Evolutionary conservation across 768 basidiomycete genomes (phyloP), one percentile per base, ranked within the genome.

Genomic region (Holtermanniella nyarrowii): DNA sequence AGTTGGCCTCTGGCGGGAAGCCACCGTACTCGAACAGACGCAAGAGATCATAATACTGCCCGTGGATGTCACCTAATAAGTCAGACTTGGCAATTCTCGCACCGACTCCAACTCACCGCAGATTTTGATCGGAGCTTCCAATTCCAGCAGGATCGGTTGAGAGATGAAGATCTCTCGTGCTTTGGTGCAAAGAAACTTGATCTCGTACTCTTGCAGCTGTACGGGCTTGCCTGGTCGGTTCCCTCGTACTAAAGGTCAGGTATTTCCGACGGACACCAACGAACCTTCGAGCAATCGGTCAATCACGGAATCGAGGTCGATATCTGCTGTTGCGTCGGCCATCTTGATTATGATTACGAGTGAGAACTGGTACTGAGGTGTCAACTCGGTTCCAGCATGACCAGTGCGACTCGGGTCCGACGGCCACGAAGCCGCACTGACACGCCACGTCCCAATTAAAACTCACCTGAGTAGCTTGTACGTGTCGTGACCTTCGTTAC

Each of bases 111-210:
- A 77, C 88, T 63, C 59, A 93, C 93, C 93, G 71, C 95, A 97
- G 73, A 99, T 99, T 82, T 99, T 99, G 77, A 99, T 97, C 62
- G 93, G 93, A 47, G 93, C 95, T 74, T 97, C 95, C 61, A 97
- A 78, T 76, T 97, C 93, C 72, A 97, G 80, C 55, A 97, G 77
- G 72, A 97, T 96, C 56, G 93, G 93, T 72, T 99, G 93, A 75
- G 87, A 88, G 76, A 99, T 96, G 77, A 99, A 96, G 70, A 99
- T 96, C 76, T 99, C 95, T 62, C 93, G 79, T 47, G 91, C 91
- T 78, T 88, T 95, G 70, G 90, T 95, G 77, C 93, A 99, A 59
- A 99, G 80, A 73, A 91, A 89, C 74, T 90, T 93, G 81, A 99
- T 97, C 78, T 99, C 93, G 77, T 91, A 95, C 74, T 99, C 93